Base-by-base conservation (phyloP, 352 stramenopile genomes). In the Pilasporangium apinafurcum region DNA sequence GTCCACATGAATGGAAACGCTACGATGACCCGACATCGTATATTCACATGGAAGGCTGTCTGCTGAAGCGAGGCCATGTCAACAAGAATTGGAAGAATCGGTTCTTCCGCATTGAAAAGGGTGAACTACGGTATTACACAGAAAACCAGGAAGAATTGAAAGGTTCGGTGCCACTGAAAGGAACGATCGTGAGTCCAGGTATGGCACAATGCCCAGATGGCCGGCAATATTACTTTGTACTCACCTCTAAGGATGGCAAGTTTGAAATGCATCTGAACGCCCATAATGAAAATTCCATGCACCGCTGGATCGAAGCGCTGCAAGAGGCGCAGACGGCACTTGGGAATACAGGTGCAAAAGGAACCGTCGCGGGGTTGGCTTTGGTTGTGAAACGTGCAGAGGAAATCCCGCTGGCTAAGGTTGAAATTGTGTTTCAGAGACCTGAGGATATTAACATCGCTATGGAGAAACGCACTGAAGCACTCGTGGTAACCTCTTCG, bases 11-110 rank as follows among this genome's bases (percentile, higher is more conserved):
- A 45, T 92, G 83, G 80, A 86, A 86, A 46, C 72, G 75, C 13
- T 92, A 90, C 50, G 80, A 91, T 31, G 80, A 94, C 48, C 78
- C 83, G 4, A 89, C 76, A 17, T 88, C 76, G 20, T 86, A 92
- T 50, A 90, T 90, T 39, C 71, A 86, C 59, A 94, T 92, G 74
- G 83, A 92, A 64, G 83, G 83, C 6, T 87, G 66, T 36, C 39
- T 94, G 42, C 52, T 85, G 14, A 94, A 94, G 48, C 75, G 83
- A 16, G 83, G 83, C 0, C 82, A 93, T 33, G 53, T 92, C 2
- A 86, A 89, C 51, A 94, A 90, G 53, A 94, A 76, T 55, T 94
- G 83, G 83, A 89, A 88, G 60, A 92, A 90, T 42, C 75, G 83
- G 8, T 94, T 89, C 48, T 94, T 94, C 51, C 78, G 78, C 29